phyloP scores from a whole-genome alignment of 2,329 filamentous ascomycete species.

The Sporothrix sp. region DNA sequence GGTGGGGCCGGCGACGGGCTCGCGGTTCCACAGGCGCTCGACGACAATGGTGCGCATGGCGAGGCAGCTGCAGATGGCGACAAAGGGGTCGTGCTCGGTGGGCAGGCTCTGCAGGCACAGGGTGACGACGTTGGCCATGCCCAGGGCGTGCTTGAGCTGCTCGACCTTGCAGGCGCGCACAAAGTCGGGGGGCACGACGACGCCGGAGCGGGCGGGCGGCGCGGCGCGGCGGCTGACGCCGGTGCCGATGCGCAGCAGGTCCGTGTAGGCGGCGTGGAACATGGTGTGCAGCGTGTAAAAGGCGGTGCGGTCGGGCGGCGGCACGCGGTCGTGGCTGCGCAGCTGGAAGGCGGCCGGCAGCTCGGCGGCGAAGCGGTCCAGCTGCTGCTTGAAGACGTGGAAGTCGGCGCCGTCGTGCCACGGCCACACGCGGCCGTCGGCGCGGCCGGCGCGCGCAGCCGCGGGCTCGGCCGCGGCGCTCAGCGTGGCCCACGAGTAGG shows the following conservation, averaged over 20 bases:
- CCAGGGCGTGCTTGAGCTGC: conserved; percentile 4
- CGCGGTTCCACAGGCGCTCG: background rate
- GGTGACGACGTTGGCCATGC: background rate
- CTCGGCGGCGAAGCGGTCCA: background rate
- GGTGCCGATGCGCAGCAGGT: conserved; percentile 5
- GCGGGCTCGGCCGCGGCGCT: background rate
- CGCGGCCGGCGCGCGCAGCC: background rate
- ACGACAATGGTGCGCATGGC: background rate
- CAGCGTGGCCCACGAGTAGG: background rate
- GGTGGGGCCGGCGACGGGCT: background rate
- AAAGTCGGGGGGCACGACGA: background rate
- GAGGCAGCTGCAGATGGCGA: conserved; percentile 3
- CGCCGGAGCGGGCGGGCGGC: background rate
- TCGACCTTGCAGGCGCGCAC: conserved; percentile 1
- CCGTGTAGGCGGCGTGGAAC: conserved; percentile 8
- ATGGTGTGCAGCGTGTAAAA: conserved; percentile 3
- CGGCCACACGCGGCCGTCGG: background rate
- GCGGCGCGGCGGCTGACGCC: background rate
- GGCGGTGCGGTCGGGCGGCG: background rate
- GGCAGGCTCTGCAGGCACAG: background rate
- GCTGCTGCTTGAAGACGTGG: background rate
- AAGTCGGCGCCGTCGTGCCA: conserved; percentile 6
- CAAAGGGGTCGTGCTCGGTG: background rate
- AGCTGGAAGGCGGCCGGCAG: background rate
- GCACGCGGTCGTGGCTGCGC: background rate